Conservation (phyloP, 1,284 basidiomycete species). For the Ganoderma boninense region DNA sequence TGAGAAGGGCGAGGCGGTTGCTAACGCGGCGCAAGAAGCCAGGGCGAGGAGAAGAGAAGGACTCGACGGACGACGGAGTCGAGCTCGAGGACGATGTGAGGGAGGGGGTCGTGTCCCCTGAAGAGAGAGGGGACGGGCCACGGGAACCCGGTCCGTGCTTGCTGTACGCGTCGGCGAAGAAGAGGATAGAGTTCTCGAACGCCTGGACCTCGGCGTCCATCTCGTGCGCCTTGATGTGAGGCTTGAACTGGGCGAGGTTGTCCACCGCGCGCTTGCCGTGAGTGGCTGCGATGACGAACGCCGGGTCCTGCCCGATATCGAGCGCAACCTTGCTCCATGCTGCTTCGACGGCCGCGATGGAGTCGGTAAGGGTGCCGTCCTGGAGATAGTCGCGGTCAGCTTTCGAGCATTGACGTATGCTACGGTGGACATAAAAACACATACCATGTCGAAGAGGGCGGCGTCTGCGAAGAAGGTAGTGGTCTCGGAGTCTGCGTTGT, state of each 20-base stretch:
- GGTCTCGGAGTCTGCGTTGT: conserved; percentile 10
- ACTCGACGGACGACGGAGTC: not conserved
- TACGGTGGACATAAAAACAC: conserved; percentile 28
- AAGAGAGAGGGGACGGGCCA: too few relatives aligned
- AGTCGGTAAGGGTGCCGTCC: conserved; percentile 81
- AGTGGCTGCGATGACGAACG: conserved; percentile 73
- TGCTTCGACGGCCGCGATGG: conserved; percentile 79
- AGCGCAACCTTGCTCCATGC: conserved; percentile 81
- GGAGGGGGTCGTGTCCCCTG: not conserved
- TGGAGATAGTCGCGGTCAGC: conserved; percentile 32
- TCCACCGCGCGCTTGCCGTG: conserved; percentile 77
- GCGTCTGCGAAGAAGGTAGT: conserved; percentile 62
- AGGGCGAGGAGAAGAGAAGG: conserved; percentile 25
- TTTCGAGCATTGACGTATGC: too few relatives aligned
- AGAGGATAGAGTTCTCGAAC: conserved; percentile 78
- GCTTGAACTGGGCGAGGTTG: conserved; percentile 52
- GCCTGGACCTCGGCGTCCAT: conserved; percentile 73
- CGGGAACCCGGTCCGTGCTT: conserved; percentile 42
- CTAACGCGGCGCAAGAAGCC: conserved; percentile 58
- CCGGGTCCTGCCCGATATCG: conserved; percentile 73
- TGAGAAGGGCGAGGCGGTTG: conserved; percentile 53
- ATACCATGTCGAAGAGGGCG: conserved; percentile 78
- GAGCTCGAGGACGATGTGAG: not conserved
- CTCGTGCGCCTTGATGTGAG: conserved; percentile 58
- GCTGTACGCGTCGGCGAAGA: conserved; percentile 74